These are phyloP conservation scores for Ganoderma meredithae DNA, from an alignment of 1,284 basidiomycete species.

Conservation along the genomic window DNA sequence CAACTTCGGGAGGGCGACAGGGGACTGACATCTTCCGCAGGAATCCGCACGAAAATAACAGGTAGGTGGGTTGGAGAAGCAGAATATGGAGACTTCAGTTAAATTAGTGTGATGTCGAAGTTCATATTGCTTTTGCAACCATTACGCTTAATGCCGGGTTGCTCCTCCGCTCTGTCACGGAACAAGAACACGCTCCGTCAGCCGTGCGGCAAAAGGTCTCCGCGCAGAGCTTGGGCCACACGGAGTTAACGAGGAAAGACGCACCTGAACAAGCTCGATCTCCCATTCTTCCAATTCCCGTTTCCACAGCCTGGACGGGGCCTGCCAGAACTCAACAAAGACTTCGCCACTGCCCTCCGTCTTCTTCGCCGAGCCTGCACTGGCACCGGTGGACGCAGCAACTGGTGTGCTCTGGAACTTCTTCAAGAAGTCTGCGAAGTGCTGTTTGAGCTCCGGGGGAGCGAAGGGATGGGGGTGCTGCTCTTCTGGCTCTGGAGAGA, in stretches of 20 bases:
- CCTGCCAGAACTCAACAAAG: constrained; percentile 81
- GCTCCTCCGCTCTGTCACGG: constrained; percentile 28
- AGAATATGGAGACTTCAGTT: background rate
- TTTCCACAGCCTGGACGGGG: constrained; percentile 75
- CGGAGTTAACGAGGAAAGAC: constrained; percentile 37
- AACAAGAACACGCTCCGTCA: background rate
- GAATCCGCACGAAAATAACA: background rate
- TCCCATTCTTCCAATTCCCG: constrained; percentile 70
- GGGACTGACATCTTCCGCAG: background rate
- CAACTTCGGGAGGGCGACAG: too few relatives aligned
- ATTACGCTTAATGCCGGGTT: constrained; percentile 21
- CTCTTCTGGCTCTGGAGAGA: constrained; percentile 57
- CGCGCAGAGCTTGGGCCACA: background rate
- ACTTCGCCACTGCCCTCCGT: constrained; percentile 44
- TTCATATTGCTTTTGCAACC: background rate
- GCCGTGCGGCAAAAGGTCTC: background rate
- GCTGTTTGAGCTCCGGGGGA: constrained; percentile 70
- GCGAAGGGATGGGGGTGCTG: constrained; percentile 82
- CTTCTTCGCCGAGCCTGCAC: constrained; percentile 35
- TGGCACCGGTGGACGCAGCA: constrained; percentile 8
- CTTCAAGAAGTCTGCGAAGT: constrained; percentile 66
- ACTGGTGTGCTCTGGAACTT: constrained; percentile 50
- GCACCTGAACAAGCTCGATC: constrained; percentile 82
- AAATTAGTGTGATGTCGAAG: background rate
- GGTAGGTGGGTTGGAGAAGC: background rate